A percentile compares a stretch with the other conserved stretches of the same genome.
These are phyloP conservation scores for Coemansia nantahalensis DNA, from an alignment of 192 early-diverging fungal genomes.

Conservation along the genomic window DNA sequence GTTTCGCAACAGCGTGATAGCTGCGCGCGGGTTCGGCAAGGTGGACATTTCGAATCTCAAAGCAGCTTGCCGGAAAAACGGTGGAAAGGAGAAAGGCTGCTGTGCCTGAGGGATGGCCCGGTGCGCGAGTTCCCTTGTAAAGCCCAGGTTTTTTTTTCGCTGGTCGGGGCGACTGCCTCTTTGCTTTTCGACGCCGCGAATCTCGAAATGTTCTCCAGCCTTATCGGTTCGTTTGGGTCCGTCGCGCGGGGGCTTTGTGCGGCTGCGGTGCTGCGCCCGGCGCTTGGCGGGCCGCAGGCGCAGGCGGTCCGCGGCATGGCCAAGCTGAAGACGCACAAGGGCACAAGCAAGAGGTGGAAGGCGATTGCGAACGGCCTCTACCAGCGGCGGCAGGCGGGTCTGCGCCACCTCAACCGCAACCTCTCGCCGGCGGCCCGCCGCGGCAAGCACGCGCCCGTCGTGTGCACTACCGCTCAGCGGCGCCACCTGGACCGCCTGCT, in stretches of 20 bases:
- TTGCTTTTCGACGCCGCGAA: no score
- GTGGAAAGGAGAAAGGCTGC: no score
- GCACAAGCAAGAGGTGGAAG: conserved; percentile 50
- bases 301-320: conserved; percentile 44
- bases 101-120: no score
- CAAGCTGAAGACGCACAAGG: conserved; percentile 54
- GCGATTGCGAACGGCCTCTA: conserved; percentile 39
- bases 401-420: conserved; percentile 44
- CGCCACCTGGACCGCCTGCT: conserved; percentile 45
- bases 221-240: conserved; percentile 19
- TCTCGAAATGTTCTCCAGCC: conserved; percentile 21
- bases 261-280: conserved; percentile 2
- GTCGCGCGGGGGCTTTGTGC: conserved; percentile 16
- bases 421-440: conserved; percentile 36
- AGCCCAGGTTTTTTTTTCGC: no score
- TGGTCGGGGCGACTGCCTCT: no score
- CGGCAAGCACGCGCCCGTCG: conserved; percentile 43
- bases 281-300: conserved; percentile 38
- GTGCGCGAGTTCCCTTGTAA: no score
- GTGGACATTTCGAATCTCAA: no score
- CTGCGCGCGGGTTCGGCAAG: conserved; percentile 1
- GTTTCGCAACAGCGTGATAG: conserved; percentile 31
- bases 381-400: conserved; percentile 39
- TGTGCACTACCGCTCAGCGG: conserved; percentile 42
- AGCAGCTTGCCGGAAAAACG: no score